These are phyloP conservation scores for Chlamydomonas incerta DNA, from an alignment of 139 green algal species.

Conservation along the genomic window DNA sequence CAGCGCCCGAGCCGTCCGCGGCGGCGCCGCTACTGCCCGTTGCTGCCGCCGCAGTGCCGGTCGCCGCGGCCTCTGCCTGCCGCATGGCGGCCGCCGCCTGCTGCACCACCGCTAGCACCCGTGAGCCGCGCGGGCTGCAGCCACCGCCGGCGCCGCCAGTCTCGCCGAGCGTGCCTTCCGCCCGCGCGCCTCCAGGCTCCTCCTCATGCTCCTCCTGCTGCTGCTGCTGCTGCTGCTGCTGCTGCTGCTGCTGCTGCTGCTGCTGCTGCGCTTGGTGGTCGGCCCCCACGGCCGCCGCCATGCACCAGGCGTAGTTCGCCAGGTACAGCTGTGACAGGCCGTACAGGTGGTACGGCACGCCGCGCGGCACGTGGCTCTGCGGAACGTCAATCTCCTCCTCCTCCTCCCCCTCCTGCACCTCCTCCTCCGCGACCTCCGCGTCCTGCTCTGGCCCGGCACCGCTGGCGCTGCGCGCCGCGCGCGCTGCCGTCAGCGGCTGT, in stretches of 20 bases:
- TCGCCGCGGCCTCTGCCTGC: neutral
- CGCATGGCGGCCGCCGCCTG: slow-evolving; percentile 23
- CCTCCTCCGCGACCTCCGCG: neutral
- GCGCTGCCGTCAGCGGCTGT: too few species aligned
- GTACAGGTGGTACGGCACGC: slow-evolving; percentile 27
- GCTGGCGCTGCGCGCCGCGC: too few species aligned
- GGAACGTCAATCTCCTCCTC: neutral
- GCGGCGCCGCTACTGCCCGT: neutral
- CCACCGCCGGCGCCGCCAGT: too few species aligned
- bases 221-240: too few species aligned
- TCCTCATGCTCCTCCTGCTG: too few species aligned
- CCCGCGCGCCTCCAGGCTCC: too few species aligned
- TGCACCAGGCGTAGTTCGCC: slow-evolving; percentile 18
- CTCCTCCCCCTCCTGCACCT: neutral
- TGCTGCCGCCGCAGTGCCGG: neutral
- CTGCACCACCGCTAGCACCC: neutral
- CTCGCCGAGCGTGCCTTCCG: too few species aligned
- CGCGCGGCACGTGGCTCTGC: neutral
- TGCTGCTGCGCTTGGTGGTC: too few species aligned
- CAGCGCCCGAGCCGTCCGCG: neutral
- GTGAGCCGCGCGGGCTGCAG: too few species aligned
- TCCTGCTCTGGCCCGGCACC: neutral
- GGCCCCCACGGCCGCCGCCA: neutral
- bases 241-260: too few species aligned
- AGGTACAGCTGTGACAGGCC: slow-evolving; percentile 22